Evolutionary conservation across 495 filamentous ascomycete genomes (phyloP).

Genomic region (Aspergillus hancockii): DNA sequence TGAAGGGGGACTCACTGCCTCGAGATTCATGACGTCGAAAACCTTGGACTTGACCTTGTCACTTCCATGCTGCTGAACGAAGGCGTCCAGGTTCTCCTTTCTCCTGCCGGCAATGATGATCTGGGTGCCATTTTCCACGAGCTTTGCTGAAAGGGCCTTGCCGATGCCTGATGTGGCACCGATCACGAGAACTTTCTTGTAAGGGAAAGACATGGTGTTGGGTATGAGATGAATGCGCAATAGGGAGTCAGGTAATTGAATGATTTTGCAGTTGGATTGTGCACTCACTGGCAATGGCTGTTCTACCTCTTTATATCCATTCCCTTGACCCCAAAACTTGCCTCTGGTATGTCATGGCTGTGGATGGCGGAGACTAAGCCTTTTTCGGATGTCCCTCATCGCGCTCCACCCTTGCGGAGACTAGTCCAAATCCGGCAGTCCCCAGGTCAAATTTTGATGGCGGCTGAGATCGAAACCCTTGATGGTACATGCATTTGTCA

Average conservation of each 20-base stretch:
- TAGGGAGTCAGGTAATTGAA: not conserved
- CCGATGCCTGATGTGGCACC: slow-evolving; percentile 77
- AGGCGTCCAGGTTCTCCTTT: slow-evolving; percentile 62
- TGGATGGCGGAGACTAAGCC: not conserved
- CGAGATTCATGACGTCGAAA: slow-evolving; percentile 66
- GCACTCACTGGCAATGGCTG: not conserved
- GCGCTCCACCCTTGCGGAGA: not conserved
- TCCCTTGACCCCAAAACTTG: not conserved
- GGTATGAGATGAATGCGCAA: not conserved
- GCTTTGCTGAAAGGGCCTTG: slow-evolving; percentile 59
- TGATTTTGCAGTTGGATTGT: not conserved
- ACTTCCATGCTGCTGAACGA: slow-evolving; percentile 58
- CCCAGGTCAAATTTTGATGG: not conserved
- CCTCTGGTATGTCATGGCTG: not conserved
- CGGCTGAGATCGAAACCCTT: not conserved
- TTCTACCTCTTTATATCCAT: not conserved
- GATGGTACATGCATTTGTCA: not conserved
- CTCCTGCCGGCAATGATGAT: slow-evolving; percentile 67
- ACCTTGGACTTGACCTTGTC: slow-evolving; percentile 52
- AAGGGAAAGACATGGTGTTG: slow-evolving; percentile 34
- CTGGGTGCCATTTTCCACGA: slow-evolving; percentile 59
- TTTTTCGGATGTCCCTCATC: not conserved
- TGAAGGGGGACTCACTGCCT: slow-evolving; percentile 42
- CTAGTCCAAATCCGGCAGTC: not conserved
- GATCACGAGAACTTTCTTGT: slow-evolving; percentile 69